phyloP scores from a whole-genome alignment of 768 basidiomycete genomes.

The Serendipita sp. region DNA sequence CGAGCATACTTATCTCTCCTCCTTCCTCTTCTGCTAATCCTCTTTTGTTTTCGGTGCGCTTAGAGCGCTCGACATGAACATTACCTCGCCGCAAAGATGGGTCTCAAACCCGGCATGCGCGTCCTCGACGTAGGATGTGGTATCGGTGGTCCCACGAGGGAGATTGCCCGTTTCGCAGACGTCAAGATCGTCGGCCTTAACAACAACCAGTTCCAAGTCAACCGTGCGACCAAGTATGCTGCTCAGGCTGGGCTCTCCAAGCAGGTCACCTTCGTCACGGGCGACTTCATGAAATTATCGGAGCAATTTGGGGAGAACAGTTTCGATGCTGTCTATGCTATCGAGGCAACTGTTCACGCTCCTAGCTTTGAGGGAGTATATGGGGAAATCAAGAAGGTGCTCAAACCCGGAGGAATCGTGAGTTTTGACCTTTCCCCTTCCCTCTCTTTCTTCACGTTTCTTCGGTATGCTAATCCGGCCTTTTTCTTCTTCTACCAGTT shows the following conservation, averaged over 20 bases:
- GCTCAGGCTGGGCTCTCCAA: constrained; percentile 54
- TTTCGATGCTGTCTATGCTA: constrained; percentile 96
- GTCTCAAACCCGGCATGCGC: constrained; percentile 74
- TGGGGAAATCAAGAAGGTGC: constrained; percentile 76
- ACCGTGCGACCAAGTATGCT: constrained; percentile 75
- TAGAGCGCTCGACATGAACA: constrained; percentile 87
- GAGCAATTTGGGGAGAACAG: constrained; percentile 85
- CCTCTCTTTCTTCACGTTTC: not conserved
- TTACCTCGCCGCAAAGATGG: constrained; percentile 82
- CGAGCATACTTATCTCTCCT: not conserved
- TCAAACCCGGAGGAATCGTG: constrained; percentile 92
- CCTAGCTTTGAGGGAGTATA: constrained; percentile 95
- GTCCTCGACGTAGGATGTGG: constrained; percentile 98
- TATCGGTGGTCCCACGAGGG: constrained; percentile 91
- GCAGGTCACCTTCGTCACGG: constrained; percentile 72
- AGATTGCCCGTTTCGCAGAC: constrained; percentile 86
- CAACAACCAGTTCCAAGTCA: constrained; percentile 92
- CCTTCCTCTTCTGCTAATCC: not conserved
- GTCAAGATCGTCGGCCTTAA: constrained; percentile 73
- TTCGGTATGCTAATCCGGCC: not conserved
- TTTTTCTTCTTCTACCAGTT: constrained; percentile 34
- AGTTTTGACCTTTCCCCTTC: constrained; percentile 20
- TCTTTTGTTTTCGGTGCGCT: constrained; percentile 39
- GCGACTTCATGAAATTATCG: constrained; percentile 89
- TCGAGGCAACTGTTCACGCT: constrained; percentile 95